phyloP scores from a whole-genome alignment of 2,329 filamentous ascomycete genomes.

The Neocatenulostroma microsporum region DNA sequence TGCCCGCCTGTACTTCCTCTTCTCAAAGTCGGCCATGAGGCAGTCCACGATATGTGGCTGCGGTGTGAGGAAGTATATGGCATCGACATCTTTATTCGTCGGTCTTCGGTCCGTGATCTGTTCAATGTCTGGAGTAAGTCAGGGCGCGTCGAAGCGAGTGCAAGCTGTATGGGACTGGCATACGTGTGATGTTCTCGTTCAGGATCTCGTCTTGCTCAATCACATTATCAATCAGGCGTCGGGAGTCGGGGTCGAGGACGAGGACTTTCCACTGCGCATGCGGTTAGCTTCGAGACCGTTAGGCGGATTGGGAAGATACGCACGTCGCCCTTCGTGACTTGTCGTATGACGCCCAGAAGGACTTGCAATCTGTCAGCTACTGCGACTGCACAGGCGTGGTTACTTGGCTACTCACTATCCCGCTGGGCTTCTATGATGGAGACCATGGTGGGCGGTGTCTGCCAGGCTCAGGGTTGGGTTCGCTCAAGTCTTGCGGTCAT shows the following conservation, averaged over 20 bases:
- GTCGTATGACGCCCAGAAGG: conserved; percentile 65
- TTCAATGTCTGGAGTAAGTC: conserved; percentile 67
- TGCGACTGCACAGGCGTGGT: conserved; percentile 5
- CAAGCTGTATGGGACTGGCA: conserved; percentile 26
- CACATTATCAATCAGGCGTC: conserved; percentile 81
- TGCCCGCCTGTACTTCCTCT: conserved; percentile 67
- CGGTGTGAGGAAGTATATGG: conserved; percentile 83
- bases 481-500: too few relatives aligned
- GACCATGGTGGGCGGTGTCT: conserved; percentile 62
- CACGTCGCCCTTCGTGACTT: conserved; percentile 67
- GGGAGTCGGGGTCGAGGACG: conserved; percentile 75
- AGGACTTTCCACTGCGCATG: conserved; percentile 83
- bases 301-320: conserved; percentile 12
- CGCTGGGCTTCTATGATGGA: conserved; percentile 81
- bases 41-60: conserved; percentile 86
- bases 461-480: too few relatives aligned
- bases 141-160: conserved; percentile 16
- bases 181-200: conserved; percentile 93
- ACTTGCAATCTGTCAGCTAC: conserved; percentile 39
- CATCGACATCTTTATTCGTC: conserved; percentile 82
- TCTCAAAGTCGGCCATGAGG: conserved; percentile 84
- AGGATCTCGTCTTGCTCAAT: conserved; percentile 95
- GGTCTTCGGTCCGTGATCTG: conserved; percentile 80
- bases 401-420: conserved; percentile 49
- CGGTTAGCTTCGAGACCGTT: conserved; percentile 10